phyloP scores from a whole-genome alignment of 805 yeast genomes.

The Komagataella mondaviorum region DNA sequence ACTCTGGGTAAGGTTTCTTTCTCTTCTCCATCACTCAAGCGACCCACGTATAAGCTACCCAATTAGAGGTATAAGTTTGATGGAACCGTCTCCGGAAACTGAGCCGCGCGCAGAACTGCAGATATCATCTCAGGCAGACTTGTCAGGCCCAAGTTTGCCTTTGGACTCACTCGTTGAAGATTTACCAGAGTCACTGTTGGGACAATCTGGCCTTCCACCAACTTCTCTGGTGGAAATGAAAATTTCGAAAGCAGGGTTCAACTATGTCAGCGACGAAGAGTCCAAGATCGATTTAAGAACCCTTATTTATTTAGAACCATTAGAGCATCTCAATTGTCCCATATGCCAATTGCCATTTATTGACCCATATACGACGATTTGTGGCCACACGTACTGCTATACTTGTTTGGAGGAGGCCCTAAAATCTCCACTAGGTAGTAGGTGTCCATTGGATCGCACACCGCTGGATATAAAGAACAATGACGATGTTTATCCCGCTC shows the following conservation, averaged over 20 bases:
- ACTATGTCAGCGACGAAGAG: not conserved
- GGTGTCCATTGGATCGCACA: conserved; percentile 53
- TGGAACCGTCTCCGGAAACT: not conserved
- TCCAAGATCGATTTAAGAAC: conserved; percentile 11
- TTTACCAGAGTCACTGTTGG: not conserved
- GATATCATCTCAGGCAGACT: not conserved
- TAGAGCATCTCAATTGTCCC: conserved; percentile 33
- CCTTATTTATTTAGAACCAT: conserved; percentile 10
- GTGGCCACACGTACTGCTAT: conserved; percentile 60
- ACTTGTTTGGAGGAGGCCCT: conserved; percentile 36
- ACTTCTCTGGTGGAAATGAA: not conserved
- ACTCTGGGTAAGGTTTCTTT: too few species aligned
- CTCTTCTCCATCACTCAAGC: not conserved
- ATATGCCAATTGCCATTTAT: conserved; percentile 56
- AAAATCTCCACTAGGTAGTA: conserved; percentile 19
- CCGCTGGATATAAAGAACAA: conserved; percentile 15
- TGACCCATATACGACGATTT: conserved; percentile 45
- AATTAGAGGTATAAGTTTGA: not conserved
- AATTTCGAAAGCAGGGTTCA: conserved; percentile 1
- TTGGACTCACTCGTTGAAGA: not conserved
- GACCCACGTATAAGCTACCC: not conserved
- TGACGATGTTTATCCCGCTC: conserved; percentile 32
- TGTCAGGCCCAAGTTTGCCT: not conserved
- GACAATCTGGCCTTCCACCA: not conserved
- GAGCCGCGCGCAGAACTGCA: not conserved